Conservation (phyloP, 257 asterid species). For the Dorcoceras hygrometricum region DNA sequence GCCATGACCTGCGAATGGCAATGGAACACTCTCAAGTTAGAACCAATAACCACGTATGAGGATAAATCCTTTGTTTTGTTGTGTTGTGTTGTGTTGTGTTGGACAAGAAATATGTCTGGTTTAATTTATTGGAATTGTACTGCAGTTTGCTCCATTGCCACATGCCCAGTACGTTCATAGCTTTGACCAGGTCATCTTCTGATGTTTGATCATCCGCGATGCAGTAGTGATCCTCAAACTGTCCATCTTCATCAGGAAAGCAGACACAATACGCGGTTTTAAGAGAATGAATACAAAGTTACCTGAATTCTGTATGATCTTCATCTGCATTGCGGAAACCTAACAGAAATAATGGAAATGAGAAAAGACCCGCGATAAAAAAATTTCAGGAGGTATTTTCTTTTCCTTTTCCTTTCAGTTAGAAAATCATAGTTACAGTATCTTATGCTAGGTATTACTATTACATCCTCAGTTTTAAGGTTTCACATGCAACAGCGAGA, state of each 20-base stretch:
- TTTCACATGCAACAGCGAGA: neutral
- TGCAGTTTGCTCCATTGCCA: constrained; percentile 70
- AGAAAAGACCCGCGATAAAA: constrained; percentile 14
- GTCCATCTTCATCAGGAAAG: constrained; percentile 36
- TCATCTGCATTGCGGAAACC: constrained; percentile 22
- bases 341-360: constrained; percentile 21
- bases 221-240: constrained; percentile 75
- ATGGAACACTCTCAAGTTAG: constrained; percentile 12
- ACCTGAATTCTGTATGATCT: constrained; percentile 43
- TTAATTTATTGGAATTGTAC: constrained; percentile 37
- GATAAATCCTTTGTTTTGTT: too few species aligned
- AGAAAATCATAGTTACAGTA: neutral
- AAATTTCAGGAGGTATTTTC: constrained; percentile 1
- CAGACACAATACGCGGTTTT: neutral
- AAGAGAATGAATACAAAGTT: neutral
- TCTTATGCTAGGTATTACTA: neutral
- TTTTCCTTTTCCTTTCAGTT: too few species aligned
- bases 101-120: constrained; percentile 48
- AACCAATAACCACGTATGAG: too few species aligned
- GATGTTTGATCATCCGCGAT: constrained; percentile 78
- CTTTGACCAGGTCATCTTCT: constrained; percentile 49
- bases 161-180: constrained; percentile 86
- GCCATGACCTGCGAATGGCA: constrained; percentile 55
- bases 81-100: too few species aligned
- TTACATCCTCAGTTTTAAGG: neutral